Conservation (phyloP, 768 basidiomycete species). For the Boletus eberwhitei region DNA sequence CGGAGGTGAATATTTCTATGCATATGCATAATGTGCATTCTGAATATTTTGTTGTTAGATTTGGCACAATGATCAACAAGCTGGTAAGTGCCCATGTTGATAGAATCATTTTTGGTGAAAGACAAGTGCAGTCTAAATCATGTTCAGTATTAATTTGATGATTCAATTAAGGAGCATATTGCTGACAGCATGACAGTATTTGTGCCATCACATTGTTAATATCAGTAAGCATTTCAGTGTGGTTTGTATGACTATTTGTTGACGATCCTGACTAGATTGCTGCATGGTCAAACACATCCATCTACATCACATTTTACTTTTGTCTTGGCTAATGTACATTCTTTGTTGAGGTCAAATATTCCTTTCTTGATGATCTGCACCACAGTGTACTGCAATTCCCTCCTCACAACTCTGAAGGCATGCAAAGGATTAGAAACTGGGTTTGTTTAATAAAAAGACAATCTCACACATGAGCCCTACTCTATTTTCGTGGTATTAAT, state of each 20-base stretch:
- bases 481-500: background rate
- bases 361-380: background rate
- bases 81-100: slow-evolving; percentile 25
- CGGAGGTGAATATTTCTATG: slow-evolving; percentile 31
- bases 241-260: background rate
- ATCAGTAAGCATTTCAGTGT: slow-evolving; percentile 36
- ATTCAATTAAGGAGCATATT: too few species aligned
- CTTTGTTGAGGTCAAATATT: background rate
- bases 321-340: slow-evolving; percentile 57
- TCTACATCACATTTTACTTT: slow-evolving; percentile 65
- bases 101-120: background rate
- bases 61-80: slow-evolving; percentile 54
- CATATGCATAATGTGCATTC: background rate
- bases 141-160: slow-evolving; percentile 48
- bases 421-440: slow-evolving; percentile 61
- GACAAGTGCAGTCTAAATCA: slow-evolving; percentile 31
- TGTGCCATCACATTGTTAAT: slow-evolving; percentile 58
- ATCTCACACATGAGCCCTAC: slow-evolving; percentile 54
- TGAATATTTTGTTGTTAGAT: slow-evolving; percentile 20
- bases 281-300: slow-evolving; percentile 49
- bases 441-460: slow-evolving; percentile 64
- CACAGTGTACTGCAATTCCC: slow-evolving; percentile 58
- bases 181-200: slow-evolving; percentile 29
- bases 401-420: slow-evolving; percentile 59
- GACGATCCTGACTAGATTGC: slow-evolving; percentile 41